Conservation (phyloP, 169 alveolate species). For the Plasmodium coatneyi region DNA sequence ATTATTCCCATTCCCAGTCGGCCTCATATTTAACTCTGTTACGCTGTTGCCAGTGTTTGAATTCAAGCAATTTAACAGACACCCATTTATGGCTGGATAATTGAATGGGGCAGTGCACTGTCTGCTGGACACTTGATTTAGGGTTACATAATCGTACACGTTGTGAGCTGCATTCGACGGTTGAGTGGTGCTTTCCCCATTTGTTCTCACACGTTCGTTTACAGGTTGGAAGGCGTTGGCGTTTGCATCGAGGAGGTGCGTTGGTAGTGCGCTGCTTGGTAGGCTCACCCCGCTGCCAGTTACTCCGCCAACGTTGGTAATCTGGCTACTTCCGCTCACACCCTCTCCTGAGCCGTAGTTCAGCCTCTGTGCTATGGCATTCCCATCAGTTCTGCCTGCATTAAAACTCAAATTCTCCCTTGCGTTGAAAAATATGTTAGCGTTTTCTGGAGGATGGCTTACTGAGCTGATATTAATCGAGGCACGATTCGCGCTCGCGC, state of each 20-base stretch:
- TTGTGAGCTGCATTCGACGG: neutral
- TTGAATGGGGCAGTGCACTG: neutral
- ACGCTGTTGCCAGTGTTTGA: neutral
- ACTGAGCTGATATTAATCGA: neutral
- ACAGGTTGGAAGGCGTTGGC: neutral
- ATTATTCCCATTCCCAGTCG: neutral
- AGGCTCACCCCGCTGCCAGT: neutral
- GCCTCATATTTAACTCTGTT: neutral
- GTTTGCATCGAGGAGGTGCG: neutral
- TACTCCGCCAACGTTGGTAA: neutral
- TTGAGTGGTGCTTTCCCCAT: neutral
- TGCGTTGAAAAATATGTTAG: neutral
- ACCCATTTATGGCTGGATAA: slow-evolving; percentile 10
- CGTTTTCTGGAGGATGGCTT: slow-evolving; percentile 17
- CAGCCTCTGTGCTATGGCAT: neutral
- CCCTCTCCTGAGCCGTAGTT: neutral
- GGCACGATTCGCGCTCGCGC: slow-evolving; percentile 8
- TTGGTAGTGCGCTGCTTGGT: neutral
- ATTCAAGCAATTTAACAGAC: neutral
- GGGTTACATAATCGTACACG: slow-evolving; percentile 2
- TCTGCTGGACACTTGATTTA: neutral
- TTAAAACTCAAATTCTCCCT: neutral
- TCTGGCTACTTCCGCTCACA: neutral
- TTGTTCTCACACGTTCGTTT: neutral
- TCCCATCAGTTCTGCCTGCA: neutral